Conservation (phyloP, 2,329 filamentous ascomycete species). For the Tolypocladium ovalisporum region DNA sequence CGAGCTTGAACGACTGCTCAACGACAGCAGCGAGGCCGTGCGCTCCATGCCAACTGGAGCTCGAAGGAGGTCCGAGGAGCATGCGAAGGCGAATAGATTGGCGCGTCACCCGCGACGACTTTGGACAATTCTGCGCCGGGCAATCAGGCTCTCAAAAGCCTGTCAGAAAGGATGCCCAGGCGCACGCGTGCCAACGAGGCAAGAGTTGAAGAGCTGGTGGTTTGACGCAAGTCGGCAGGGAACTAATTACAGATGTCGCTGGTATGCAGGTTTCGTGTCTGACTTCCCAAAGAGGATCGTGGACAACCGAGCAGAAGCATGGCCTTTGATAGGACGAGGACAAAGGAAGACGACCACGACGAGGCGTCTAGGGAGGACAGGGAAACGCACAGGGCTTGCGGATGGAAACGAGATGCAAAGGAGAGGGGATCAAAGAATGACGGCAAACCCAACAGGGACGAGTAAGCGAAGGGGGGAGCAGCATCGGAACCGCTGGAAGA, state of each 20-base stretch:
- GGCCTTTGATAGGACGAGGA: background rate
- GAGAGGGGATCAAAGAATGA: background rate
- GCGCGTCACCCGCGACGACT: background rate
- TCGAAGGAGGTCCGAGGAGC: background rate
- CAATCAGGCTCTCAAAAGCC: background rate
- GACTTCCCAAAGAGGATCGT: background rate
- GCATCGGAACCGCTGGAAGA: background rate
- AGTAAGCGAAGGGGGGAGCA: background rate
- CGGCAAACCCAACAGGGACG: background rate
- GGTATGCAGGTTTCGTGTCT: background rate
- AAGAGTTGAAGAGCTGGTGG: too few relatives aligned
- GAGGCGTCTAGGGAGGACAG: background rate
- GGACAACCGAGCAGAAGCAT: background rate
- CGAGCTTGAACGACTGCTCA: constrained; percentile 24
- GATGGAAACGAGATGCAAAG: background rate
- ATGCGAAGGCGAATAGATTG: background rate
- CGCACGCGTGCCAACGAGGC: background rate
- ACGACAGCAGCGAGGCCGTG: constrained; percentile 18
- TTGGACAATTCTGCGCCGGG: background rate
- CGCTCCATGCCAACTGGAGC: constrained; percentile 12
- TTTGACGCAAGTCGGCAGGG: background rate
- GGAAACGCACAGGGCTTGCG: background rate
- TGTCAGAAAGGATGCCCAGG: background rate
- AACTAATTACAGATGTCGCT: background rate
- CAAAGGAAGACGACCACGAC: background rate